Conservation (phyloP, 202 grass and related monocot genomes). For the Schoenoplectus tabernaemontani region DNA sequence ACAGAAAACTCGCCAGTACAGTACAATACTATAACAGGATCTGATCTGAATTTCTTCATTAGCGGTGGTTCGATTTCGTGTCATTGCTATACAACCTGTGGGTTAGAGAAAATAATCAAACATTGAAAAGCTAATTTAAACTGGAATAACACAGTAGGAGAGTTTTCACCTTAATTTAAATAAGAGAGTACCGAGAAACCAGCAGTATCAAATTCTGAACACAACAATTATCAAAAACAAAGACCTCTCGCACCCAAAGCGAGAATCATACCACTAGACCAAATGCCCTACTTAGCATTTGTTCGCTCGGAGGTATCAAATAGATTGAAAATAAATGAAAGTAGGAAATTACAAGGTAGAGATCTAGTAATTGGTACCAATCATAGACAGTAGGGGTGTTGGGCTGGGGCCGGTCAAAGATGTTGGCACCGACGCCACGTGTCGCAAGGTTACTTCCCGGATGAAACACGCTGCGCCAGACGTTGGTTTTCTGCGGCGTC, state of each 20-base stretch:
- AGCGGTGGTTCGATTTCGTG: conserved; percentile 23
- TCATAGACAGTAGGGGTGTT: conserved; percentile 91
- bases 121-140: neutral
- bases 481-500: conserved; percentile 41
- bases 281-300: conserved; percentile 19
- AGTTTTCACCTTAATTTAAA: too few species aligned
- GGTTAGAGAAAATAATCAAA: neutral
- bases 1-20: too few species aligned
- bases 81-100: conserved; percentile 22
- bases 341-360: neutral
- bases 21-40: neutral
- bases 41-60: neutral
- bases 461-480: conserved; percentile 94
- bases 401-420: conserved; percentile 77
- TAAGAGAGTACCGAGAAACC: too few species aligned
- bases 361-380: conserved; percentile 41
- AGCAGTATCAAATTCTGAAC: too few species aligned
- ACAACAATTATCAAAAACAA: too few species aligned
- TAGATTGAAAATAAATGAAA: neutral
- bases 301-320: neutral
- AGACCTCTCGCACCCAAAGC: conserved; percentile 59
- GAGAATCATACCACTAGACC: conserved; percentile 66
- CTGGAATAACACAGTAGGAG: neutral
- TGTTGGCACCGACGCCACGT: conserved; percentile 49
- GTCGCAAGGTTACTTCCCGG: conserved; percentile 89